Evolutionary conservation across 2,329 filamentous ascomycete species (phyloP), one percentile per base, ranked within the genome.

Genomic region (Neofusicoccum kwambonambiense): DNA sequence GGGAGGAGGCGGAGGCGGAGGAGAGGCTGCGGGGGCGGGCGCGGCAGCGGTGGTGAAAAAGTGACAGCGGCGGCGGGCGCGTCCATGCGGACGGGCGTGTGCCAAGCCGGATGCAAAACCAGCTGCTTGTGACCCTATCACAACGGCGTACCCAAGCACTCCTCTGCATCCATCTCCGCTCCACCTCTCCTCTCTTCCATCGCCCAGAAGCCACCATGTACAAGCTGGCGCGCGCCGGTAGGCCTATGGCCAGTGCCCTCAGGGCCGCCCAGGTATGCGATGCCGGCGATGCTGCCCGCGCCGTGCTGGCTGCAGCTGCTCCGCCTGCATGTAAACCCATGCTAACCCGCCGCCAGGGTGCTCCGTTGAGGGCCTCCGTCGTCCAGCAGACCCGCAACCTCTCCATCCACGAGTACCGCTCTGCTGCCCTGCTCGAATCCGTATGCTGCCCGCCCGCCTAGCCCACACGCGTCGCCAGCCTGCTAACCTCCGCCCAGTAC

Each of bases 361-460:
- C 81, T 61, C 81, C 84, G 66, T 72, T 84, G 69, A 82, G 80
- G 74, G 81, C 78, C 73, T 79, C 82, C 86, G 74, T 86, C 82
- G 72, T 86, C 76, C 90, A 95, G 81, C 93, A 97, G 83, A 87
- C 86, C 81, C 88, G 95, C 84, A 89, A 90, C 76, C 87, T 99
- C 77, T 95, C 92, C 77, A 97, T 99, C 76, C 95, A 99, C 86
- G 95, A 99, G 84, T 98, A 97, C 84, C 90, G 94, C 76, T 97
- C 95, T 74, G 92, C 93, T 74, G 91, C 93, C 79, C 89, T 99
- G 72, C 87, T 99, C 76, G 91, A 88, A 76, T 82, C 80, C 73
- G 86, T 88, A 81, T 68, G 78, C 52, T 61, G 61, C 62, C 64
- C 60, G 58, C 65, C 57, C 64, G 63, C 51, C 61, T 69, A 71